These are phyloP conservation scores for Pleurotus tuber-regium DNA, from an alignment of 768 basidiomycete genomes.

Conservation along the genomic window DNA sequence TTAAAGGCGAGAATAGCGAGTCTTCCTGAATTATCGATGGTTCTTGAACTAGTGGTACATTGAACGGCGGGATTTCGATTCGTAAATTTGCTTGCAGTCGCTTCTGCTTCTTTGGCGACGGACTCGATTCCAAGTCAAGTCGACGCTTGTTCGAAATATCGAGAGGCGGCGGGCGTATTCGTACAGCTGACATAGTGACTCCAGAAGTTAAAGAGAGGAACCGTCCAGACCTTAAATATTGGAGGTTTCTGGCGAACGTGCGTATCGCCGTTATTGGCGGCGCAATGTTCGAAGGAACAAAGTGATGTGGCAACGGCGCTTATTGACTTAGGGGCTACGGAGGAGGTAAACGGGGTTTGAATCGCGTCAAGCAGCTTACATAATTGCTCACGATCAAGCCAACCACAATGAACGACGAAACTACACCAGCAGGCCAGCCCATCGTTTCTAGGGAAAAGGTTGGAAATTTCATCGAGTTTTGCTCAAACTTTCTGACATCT, in stretches of 20 bases:
- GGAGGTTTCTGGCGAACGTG: too few relatives aligned
- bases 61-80: slow-evolving; percentile 16
- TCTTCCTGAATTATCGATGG: neutral
- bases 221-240: too few relatives aligned
- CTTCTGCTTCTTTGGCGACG: slow-evolving; percentile 10
- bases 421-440: slow-evolving; percentile 42
- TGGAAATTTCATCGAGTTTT: neutral
- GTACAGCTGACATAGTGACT: neutral
- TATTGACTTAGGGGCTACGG: neutral
- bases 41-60: neutral
- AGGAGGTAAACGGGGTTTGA: too few relatives aligned
- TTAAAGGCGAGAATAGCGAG: slow-evolving; percentile 3
- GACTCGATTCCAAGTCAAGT: neutral
- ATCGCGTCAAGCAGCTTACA: too few relatives aligned
- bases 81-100: slow-evolving; percentile 12
- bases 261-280: too few relatives aligned
- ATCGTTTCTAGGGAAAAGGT: slow-evolving; percentile 61
- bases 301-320: slow-evolving; percentile 2
- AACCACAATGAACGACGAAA: slow-evolving; percentile 33
- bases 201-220: too few relatives aligned
- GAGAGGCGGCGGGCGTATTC: neutral
- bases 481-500: slow-evolving; percentile 1
- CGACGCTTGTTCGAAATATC: neutral
- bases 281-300: neutral
- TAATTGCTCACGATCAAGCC: too few relatives aligned